Evolutionary conservation across 139 green algal genomes (phyloP), one percentile per base, ranked within the genome.

Genomic region (Haematococcus sp.): DNA sequence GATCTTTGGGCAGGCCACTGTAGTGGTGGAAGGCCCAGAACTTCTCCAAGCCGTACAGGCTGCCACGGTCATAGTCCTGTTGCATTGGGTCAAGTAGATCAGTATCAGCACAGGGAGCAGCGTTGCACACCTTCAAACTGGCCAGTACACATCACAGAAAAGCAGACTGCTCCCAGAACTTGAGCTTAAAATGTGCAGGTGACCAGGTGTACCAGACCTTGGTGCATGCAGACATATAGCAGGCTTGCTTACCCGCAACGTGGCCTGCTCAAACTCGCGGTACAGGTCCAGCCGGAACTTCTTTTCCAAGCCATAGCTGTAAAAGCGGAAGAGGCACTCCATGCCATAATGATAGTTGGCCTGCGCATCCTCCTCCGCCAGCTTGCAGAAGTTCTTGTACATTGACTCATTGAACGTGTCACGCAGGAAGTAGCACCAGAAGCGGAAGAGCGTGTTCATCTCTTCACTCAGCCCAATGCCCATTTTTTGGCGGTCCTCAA

Each of bases 401-500:
- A 98, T 98, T 54, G 65, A 76, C 55, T 89, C 72, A 77, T 97
- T 97, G 88, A 96, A 98, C 75, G 90, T 87, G 70, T 94, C 92
- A 33, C 95, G 85, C 79, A 99, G 85, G 81, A 98, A 98, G 87
- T 97, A 98, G 82, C 83, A 94, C 95, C 95, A 99, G 81, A 99
- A 99, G 61, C 94, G 86, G 87, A 97, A 98, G 56, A 99, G 83
- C 35, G 91, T 97, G 89, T 98, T 98, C 94, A 99, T 98, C 84
- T 99, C 93, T 76, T 99, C 94, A 49, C 76, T 90, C 54, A 87
- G 70, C 2, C 92, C 92, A 44, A 83, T 77, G 35, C 92, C 91
- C 70, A 86, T 83, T 40, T 78, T 76, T 19, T 81, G 74, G 23
- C 95, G 89, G 79, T 98, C 95, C 63, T 91, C 84, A 9, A 98